phyloP scores from a whole-genome alignment of 306 rosid species.

The Casuarina equisetifolia region DNA sequence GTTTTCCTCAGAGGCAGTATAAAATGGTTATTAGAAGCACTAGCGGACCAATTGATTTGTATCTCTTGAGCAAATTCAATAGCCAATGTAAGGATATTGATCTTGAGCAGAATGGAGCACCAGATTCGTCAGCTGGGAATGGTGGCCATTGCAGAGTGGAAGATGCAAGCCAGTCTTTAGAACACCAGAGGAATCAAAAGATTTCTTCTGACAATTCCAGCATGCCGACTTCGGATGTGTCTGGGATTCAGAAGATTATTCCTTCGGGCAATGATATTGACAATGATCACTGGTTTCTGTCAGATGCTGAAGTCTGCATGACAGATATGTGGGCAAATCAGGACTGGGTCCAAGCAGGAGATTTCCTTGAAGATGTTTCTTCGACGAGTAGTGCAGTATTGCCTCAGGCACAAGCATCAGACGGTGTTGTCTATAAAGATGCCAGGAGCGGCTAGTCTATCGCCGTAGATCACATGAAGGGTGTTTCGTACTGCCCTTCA shows the following conservation, averaged over 20 bases:
- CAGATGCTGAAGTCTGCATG: constrained; percentile 58
- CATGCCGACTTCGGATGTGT: constrained; percentile 28
- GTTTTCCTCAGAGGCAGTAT: constrained; percentile 59
- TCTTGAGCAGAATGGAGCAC: constrained; percentile 26
- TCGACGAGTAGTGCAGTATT: constrained; percentile 17
- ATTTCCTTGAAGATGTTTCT: constrained; percentile 31
- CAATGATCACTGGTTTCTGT: constrained; percentile 78
- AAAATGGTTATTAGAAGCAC: constrained; percentile 71
- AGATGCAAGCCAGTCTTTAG: constrained; percentile 21
- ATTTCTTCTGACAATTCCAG: constrained; percentile 28
- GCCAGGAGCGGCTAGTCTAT: constrained; percentile 29
- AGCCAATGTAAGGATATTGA: constrained; percentile 31
- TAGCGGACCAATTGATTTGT: constrained; percentile 68
- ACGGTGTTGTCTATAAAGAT: constrained; percentile 26
- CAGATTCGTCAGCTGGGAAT: constrained; percentile 33
- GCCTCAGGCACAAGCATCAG: constrained; percentile 22
- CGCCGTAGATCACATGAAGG: constrained; percentile 32
- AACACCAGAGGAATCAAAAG: constrained; percentile 28
- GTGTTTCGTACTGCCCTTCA: constrained; percentile 8
- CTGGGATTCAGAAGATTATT: constrained; percentile 65
- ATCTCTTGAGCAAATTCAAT: constrained; percentile 59
- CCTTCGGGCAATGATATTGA: constrained; percentile 43
- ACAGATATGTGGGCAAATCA: constrained; percentile 66
- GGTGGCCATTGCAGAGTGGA: constrained; percentile 27
- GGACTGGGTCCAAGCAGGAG: constrained; percentile 26